Base-by-base conservation (phyloP, 2,329 filamentous ascomycete genomes). In the Tricladium varicosporioides region DNA sequence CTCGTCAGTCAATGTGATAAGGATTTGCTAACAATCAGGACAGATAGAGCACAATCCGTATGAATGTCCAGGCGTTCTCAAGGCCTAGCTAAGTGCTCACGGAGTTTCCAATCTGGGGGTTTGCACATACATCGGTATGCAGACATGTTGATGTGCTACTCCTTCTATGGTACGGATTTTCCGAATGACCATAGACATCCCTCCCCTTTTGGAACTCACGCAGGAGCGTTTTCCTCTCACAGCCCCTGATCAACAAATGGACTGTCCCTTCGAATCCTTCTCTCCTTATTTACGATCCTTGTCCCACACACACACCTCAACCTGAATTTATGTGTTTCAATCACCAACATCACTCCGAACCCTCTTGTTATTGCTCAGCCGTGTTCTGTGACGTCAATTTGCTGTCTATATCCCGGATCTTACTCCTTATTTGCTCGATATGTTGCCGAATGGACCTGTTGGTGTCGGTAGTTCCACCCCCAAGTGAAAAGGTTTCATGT, bases 401-500 rank as follows among this genome's bases (percentile, higher is more conserved):
- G 5, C 19, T 16, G 14, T 54, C 51, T 15, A 44, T 13, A 5
- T 48, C 31, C 15, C 47, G 44, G 16, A 58, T 45, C 19, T 54
- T 27, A 4, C 19, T 31, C 43, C 48, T 51, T 27, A 58, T 43
- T 33, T 50, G 32, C 40, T 48, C 43, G 16, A 13, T 40, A 15
- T 51, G 56, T 1, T 47, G 13, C 22, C 13, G 46, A 48, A 58
- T 46, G 2, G 56, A 46, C 14, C 42, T 32, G 4, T 44, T 11
- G 13, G 47, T 33, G 13, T 48, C 42, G 4, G 40, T 18, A 48
- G 16, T 58, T n/a, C 56, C 31, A 7, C 47, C 10, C 2, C 56
- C 56, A 7, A 54, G 16, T 11, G 48, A 51, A 22, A 44, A 19
- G 13, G 13, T 15, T 27, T 58, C 56, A n/a, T 54, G 42, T 11